Percentiles rank a stretch among this genome's conserved stretches.
Evolutionary conservation across 1,284 basidiomycete species (phyloP).

Genomic region (Ustanciosporium gigantosporum): DNA sequence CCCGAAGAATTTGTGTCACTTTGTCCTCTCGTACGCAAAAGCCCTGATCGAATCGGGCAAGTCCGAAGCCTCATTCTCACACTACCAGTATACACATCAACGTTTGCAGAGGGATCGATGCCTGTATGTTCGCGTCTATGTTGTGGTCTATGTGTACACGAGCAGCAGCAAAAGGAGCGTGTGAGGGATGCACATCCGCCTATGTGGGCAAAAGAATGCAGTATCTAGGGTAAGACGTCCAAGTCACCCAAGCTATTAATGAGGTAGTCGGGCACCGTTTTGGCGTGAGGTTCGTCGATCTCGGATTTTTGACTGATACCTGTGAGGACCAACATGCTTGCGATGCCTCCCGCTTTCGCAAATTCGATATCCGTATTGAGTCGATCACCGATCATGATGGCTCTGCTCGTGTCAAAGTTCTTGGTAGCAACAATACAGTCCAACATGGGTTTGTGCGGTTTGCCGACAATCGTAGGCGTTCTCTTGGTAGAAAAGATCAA

Average conservation of each 20-base stretch:
- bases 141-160: too few species aligned
- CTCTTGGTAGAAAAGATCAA: constrained; percentile 74
- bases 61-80: too few species aligned
- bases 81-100: too few species aligned
- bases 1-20: too few species aligned
- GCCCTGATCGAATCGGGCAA: too few species aligned
- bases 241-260: constrained; percentile 52
- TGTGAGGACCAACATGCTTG: constrained; percentile 90
- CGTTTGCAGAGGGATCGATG: too few species aligned
- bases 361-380: constrained; percentile 93
- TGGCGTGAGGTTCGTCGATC: constrained; percentile 65
- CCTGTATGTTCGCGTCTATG: too few species aligned
- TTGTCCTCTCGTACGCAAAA: too few species aligned
- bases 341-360: constrained; percentile 79
- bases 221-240: constrained; percentile 41
- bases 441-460: constrained; percentile 88
- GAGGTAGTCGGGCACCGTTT: constrained; percentile 55
- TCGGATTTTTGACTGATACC: constrained; percentile 65
- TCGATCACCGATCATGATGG: constrained; percentile 94
- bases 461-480: constrained; percentile 79
- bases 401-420: constrained; percentile 71
- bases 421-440: constrained; percentile 89
- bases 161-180: too few species aligned
- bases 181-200: too few species aligned
- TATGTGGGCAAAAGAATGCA: too few species aligned